These are phyloP conservation scores for Tolypocladium inflatum DNA, from an alignment of 2,329 filamentous ascomycete genomes.

Conservation along the genomic window DNA sequence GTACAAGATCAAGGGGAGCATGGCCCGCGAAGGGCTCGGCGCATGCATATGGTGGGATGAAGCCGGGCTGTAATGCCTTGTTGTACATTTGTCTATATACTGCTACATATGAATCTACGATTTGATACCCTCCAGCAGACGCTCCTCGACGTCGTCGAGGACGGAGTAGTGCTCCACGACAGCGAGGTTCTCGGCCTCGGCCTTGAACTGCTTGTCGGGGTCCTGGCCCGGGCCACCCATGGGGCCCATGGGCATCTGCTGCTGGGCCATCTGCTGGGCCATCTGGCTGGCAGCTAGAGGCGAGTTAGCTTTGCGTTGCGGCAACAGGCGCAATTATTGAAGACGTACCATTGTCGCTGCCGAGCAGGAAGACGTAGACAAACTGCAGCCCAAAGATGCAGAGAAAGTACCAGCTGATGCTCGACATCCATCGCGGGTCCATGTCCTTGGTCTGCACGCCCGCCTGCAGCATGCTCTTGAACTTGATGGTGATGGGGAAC, in stretches of 20 bases:
- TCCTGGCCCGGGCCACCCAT: conserved; percentile 91
- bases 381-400: conserved; percentile 95
- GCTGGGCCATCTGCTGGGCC: conserved; percentile 75
- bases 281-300: conserved; percentile 76
- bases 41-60: conserved; percentile 56
- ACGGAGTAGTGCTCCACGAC: conserved; percentile 92
- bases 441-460: conserved; percentile 93
- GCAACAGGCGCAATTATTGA: not conserved
- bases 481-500: conserved; percentile 95
- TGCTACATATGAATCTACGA: conserved; percentile 20
- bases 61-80: conserved; percentile 3
- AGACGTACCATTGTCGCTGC: conserved; percentile 82
- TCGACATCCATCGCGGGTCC: conserved; percentile 97
- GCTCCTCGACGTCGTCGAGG: conserved; percentile 77
- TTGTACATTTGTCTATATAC: conserved; percentile 10
- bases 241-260: conserved; percentile 33
- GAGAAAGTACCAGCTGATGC: conserved; percentile 97
- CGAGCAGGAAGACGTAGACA: conserved; percentile 93
- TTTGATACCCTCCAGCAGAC: conserved; percentile 54
- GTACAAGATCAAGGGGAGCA: conserved; percentile 58
- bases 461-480: conserved; percentile 98
- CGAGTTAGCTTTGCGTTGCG: conserved; percentile 5
- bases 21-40: conserved; percentile 53
- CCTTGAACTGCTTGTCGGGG: conserved; percentile 88
- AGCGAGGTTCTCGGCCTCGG: conserved; percentile 89